These are phyloP conservation scores for Fraxinus floribunda DNA, from an alignment of 305 asterid genomes.

Conservation along the genomic window DNA sequence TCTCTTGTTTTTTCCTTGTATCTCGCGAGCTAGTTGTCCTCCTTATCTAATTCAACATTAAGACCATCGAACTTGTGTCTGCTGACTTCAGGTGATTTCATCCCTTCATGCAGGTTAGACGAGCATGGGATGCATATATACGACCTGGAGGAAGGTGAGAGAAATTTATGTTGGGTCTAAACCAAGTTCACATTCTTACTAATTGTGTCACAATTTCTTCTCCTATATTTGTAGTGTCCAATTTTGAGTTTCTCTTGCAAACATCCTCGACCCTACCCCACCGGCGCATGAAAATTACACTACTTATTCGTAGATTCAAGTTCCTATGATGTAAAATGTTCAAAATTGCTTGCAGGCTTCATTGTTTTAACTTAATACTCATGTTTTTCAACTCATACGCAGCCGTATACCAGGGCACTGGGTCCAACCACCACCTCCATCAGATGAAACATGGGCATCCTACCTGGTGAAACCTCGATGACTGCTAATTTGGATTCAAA, in stretches of 20 bases:
- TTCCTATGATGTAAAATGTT: neutral
- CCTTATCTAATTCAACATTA: neutral
- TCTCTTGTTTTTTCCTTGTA: neutral
- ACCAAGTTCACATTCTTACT: neutral
- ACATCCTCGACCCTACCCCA: neutral
- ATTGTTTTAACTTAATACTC: neutral
- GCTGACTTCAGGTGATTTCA: conserved; percentile 10
- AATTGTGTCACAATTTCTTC: neutral
- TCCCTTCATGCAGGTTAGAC: neutral
- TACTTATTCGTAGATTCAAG: neutral
- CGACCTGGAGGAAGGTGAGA: conserved; percentile 82
- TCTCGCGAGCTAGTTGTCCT: neutral
- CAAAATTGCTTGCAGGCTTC: neutral
- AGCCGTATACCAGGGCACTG: conserved; percentile 92
- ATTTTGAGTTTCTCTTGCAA: neutral
- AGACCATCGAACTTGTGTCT: neutral
- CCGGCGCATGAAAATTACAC: neutral
- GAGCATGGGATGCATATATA: conserved; percentile 63
- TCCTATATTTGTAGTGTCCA: neutral
- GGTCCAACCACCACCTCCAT: conserved; percentile 88
- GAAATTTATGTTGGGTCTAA: neutral
- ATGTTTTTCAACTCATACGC: conserved; percentile 27
- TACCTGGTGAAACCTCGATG: conserved; percentile 49
- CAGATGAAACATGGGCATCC: conserved; percentile 90
- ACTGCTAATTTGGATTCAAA: conserved; percentile 5